Base-by-base conservation (phyloP, 106 monocot species). In the Posidonia australis region DNA sequence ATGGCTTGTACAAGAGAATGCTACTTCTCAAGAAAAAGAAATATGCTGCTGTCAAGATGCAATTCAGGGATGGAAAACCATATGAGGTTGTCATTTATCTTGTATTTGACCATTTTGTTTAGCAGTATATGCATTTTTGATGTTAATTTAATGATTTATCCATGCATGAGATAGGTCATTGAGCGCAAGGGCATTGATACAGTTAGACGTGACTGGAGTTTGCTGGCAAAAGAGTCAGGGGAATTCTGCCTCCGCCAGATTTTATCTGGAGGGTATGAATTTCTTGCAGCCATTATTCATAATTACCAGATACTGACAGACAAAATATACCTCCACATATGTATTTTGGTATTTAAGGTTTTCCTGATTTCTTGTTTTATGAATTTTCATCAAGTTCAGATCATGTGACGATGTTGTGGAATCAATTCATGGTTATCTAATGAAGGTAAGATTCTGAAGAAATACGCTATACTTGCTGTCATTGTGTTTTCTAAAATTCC, bases 21-120 rank as follows among this genome's bases (percentile, higher is more conserved):
- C 78, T 96, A 19, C 96, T 96, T 72, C 76, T 90, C n/a, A 90
- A 96, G 80, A 96, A 96, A 72, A 96, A 96, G 75, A 96, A 96
- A 73, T 96, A 96, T 77, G 96, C 96, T 67, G 96, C 86, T 48
- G 85, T 96, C 22, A 96, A 96, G 74, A 78, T 96, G 46, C 79
- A 77, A 31, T 78, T 81, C 56, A 85, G 77, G 74, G 81, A 88
- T 77, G 93, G 85, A 52, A 74, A 29, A 65, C 78, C 75, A 42
- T 78, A 80, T 69, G 90, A 90, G 85, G 90, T 89, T 77, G 26
- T 58, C 23, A 26, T 13, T 23, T 21, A 24, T 68, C n/a, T n/a
- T 41, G 1, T 68, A 56, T 42, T 16, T 55, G 18, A 36, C n/a
- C 19, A n/a, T 10, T 61, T 20, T 9, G n/a, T n/a, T n/a, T 18